Evolutionary conservation across 2,329 filamentous ascomycete species (phyloP), one percentile per base, ranked within the genome.

Genomic region (Cercospora berteroae): DNA sequence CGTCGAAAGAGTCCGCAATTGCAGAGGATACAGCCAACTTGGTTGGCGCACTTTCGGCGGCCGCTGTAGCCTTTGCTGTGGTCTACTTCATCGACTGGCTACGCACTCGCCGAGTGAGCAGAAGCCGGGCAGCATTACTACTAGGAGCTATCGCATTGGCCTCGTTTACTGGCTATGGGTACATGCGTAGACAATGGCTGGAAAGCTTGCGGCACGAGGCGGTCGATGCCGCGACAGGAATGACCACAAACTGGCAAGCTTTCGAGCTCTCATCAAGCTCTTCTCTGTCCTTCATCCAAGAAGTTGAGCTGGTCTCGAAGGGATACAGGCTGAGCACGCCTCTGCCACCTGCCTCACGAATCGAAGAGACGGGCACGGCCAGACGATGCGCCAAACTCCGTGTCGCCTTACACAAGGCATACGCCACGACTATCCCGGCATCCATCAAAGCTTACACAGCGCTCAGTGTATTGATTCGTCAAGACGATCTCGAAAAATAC

Each of bases 241-340:
- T 96, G 71, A 88, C 95, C 56, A 83, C 87, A 57, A 89, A 88
- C 74, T 89, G 93, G 44, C 92, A 96, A 76, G 88, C 89, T 60
- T 93, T 96, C 73, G 93, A 97, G 79, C 87, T 89, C 48, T 89
- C 90, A 23, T 89, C 87, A 48, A 89, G 89, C 44, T 90, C 92
- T 33, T 90, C 92, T 2, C 83, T 97, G 64, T 88, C 90, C 42
- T 86, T 97, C 68, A 90, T 97, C 69, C 94, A 97, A 78, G 94
- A 97, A 80, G 93, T 97, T n/a, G 94, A 97, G 81, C 85, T 97
- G 33, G 93, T 97, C 27, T 96, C 94, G 31, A 88, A 94, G 73
- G 94, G 94, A 23, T 97, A 96, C 79, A 86, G 92, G 80, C 84
- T 97, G 88, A 96, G 92, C 83, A 90, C 89, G 16, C 94, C 94